Percentiles rank a stretch among this genome's conserved stretches.
These are phyloP conservation scores for Ustilago shanxiensis DNA, from an alignment of 1,284 basidiomycete genomes.

Conservation along the genomic window DNA sequence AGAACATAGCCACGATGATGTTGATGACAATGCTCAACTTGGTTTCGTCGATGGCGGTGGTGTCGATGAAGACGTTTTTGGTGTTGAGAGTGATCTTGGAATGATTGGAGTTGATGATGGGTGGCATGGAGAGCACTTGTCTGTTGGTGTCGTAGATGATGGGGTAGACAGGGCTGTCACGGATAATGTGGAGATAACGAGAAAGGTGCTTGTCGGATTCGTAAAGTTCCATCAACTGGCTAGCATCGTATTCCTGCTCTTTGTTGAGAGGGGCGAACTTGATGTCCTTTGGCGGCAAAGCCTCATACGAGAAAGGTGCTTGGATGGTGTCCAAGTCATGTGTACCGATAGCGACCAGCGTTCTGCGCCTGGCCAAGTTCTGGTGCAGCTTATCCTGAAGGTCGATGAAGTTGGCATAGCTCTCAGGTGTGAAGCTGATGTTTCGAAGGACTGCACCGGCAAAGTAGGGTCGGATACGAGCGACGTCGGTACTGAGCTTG, in stretches of 20 bases:
- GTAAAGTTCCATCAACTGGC: constrained; percentile 72
- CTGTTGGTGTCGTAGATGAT: constrained; percentile 94
- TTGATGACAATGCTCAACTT: constrained; percentile 95
- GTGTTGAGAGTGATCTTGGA: constrained; percentile 97
- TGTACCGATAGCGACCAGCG: constrained; percentile 95
- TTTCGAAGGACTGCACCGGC: constrained; percentile 91
- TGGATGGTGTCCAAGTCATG: constrained; percentile 93
- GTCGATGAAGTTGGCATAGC: constrained; percentile 97
- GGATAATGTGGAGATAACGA: constrained; percentile 91
- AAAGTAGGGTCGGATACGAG: constrained; percentile 87
- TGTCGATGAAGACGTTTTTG: constrained; percentile 94
- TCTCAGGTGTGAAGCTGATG: constrained; percentile 84
- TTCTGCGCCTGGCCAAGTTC: constrained; percentile 90
- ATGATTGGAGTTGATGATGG: constrained; percentile 77
- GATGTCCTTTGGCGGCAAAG: constrained; percentile 87
- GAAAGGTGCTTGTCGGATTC: constrained; percentile 94
- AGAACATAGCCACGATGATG: constrained; percentile 95
- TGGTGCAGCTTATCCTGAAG: constrained; percentile 96
- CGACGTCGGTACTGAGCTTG: constrained; percentile 43
- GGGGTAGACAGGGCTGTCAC: constrained; percentile 94
- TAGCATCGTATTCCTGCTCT: constrained; percentile 73
- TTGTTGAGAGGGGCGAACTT: constrained; percentile 89
- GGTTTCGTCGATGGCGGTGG: constrained; percentile 97
- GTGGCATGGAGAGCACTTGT: constrained; percentile 93
- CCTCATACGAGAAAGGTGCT: constrained; percentile 91